phyloP scores from a whole-genome alignment of 2,329 filamentous ascomycete species.

The Cryphonectria naterciae region DNA sequence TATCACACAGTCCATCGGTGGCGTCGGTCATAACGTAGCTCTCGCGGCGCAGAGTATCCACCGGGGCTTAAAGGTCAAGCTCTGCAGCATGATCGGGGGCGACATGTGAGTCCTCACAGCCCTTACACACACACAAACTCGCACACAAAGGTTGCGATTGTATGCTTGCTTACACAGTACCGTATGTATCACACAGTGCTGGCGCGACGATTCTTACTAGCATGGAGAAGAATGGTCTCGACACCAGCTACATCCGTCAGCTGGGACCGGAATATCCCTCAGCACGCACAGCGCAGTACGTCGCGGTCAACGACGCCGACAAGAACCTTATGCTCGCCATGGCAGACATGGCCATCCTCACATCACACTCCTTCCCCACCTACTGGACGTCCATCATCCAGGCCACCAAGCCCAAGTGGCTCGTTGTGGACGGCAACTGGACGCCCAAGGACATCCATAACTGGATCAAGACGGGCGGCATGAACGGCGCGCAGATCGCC shows the following conservation, averaged over 20 bases:
- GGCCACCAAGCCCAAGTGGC: slow-evolving; percentile 67
- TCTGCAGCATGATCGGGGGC: slow-evolving; percentile 81
- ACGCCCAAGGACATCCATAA: slow-evolving; percentile 63
- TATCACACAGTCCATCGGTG: slow-evolving; percentile 83
- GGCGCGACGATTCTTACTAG: slow-evolving; percentile 73
- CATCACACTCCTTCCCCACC: slow-evolving; percentile 54
- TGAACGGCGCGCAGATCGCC: slow-evolving; percentile 63
- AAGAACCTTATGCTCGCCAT: slow-evolving; percentile 90
- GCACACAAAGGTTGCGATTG: background rate
- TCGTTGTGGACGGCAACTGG: slow-evolving; percentile 91
- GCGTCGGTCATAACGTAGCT: slow-evolving; percentile 91
- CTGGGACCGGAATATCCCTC: slow-evolving; percentile 53
- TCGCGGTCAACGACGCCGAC: slow-evolving; percentile 82
- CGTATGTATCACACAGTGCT: slow-evolving; percentile 50
- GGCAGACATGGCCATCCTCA: slow-evolving; percentile 91
- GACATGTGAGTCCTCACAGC: slow-evolving; percentile 62
- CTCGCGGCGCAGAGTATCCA: slow-evolving; percentile 75
- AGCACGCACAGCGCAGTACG: slow-evolving; percentile 83
- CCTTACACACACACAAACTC: background rate
- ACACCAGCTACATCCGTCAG: slow-evolving; percentile 64
- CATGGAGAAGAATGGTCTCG: slow-evolving; percentile 67
- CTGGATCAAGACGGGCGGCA: slow-evolving; percentile 68
- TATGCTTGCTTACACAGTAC: background rate
- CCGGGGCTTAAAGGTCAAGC: slow-evolving; percentile 62
- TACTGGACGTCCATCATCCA: slow-evolving; percentile 65